Base-by-base conservation (phyloP, 225 moss, liverwort and hornwort species). In the Bryum argenteum region DNA sequence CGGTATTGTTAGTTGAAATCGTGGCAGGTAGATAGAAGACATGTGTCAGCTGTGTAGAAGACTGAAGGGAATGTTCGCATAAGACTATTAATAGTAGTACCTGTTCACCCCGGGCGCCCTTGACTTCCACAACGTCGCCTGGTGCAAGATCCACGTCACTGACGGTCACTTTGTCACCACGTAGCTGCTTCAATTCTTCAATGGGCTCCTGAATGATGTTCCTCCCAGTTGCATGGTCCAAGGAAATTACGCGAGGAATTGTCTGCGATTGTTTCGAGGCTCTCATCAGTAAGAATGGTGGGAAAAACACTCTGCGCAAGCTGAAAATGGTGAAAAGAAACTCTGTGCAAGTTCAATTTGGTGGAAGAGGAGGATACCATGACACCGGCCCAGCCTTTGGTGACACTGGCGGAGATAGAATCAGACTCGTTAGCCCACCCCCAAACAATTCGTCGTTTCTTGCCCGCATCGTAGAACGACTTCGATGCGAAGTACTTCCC, bases 401-500 rank as follows among this genome's bases (percentile, higher is more conserved):
- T 66, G 19, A 84, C 71, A 21, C 87, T 82, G 16, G 79, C 66
- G 5, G 52, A 47, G 61, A 79, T 77, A 56, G 80, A 86, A 52
- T 89, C 86, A 1, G 91, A 88, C 58, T 88, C 91, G 54, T 91
- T 91, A n/a, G 61, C 74, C 82, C 84, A 91, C 3, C 86, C 89
- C 89, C 63, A 84, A 62, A 78, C 84, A 84, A 52, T 89, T 82
- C 50, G 65, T 53, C n/a, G 26, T 33, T 62, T 23, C 54, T 78
- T 77, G 20, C 48, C 58, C 0, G 74, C 21, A 38, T 91, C 91
- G 54, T 23, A 89, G 63, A 91, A 87, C 3, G 89, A 79, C 65
- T 91, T 91, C 17, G 91, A 91, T 0, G 89, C 89, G 23, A 89
- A 88, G 41, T 82, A 86, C 45, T 89, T 89, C 7, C 91, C 91